Evolutionary conservation across 768 basidiomycete species (phyloP).

Genomic region (button mushroom (Agaricus bisporus)): DNA sequence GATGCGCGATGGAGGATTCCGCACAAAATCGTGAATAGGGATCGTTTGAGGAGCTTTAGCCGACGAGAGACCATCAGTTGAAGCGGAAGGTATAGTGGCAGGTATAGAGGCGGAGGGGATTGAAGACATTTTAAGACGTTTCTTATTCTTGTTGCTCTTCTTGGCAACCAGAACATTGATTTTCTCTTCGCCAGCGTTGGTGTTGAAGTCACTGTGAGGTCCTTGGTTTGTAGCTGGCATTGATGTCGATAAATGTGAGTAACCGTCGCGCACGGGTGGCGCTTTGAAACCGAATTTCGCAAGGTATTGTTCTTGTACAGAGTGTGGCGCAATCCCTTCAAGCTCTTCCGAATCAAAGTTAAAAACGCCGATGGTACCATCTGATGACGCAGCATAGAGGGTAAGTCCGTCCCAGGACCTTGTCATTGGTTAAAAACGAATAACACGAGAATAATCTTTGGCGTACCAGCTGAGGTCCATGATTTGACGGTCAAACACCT

Average conservation of each 20-base stretch:
- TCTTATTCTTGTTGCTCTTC: conserved; percentile 55
- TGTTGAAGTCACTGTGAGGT: conserved; percentile 13
- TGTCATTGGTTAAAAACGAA: conserved; percentile 3
- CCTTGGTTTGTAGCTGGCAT: conserved; percentile 26
- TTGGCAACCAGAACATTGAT: conserved; percentile 75
- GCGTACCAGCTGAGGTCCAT: conserved; percentile 93
- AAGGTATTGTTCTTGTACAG: conserved; percentile 73
- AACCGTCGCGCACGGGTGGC: conserved; percentile 65
- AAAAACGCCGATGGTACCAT: conserved; percentile 90
- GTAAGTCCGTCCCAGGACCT: conserved; percentile 94
- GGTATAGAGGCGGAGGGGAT: conserved; percentile 18
- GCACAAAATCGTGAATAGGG: conserved; percentile 21
- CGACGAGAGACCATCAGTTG: conserved; percentile 22
- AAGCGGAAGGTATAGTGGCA: conserved; percentile 17
- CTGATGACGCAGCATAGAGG: conserved; percentile 91
- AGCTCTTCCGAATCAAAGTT: conserved; percentile 75
- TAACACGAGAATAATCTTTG: neutral
- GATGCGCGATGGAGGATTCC: conserved; percentile 16
- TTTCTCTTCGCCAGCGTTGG: conserved; percentile 42
- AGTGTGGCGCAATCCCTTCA: conserved; percentile 71
- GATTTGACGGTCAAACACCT: conserved; percentile 91
- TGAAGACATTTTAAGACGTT: conserved; percentile 33
- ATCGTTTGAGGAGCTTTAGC: conserved; percentile 21
- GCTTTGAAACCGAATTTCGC: conserved; percentile 73
- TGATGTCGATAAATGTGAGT: conserved; percentile 46